Evolutionary conservation across 495 filamentous ascomycete species (phyloP), one percentile per base, ranked within the genome.

Genomic region (Rostrohypoxylon terebratum): DNA sequence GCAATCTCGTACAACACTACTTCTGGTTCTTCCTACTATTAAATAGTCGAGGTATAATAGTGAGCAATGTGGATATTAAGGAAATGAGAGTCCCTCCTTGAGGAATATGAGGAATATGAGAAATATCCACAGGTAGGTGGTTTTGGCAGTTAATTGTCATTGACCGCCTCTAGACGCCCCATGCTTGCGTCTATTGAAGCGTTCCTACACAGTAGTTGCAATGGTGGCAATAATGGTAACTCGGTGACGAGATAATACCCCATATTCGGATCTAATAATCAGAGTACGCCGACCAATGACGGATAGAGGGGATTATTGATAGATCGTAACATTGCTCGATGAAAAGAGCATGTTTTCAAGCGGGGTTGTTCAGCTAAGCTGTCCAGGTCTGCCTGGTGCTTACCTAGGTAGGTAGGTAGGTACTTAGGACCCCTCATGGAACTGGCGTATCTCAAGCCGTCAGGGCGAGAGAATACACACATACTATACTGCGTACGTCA

Each of bases 161-260:
- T 71, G 72, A 71, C 72, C 72, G 67, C 71, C 47, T 58, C 48
- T 47, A 55, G 62, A 25, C 18, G 59, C 23, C 62, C 62, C 55
- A 58, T 60, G 59, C 54, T 54, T 63, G 57, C 44, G 34, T 42
- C 38, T 72, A 58, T 63, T 67, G 59, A 59, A 64, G 48, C 8
- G n/a, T 53, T 53, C 33, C 23, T 34, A 44, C 13, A 14, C 4
- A 14, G 14, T 61, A 28, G 68, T 61, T 58, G 55, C 34, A 51
- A 36, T 53, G 28, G 31, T 36, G 50, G 54, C 42, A 53, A 57
- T 67, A 44, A 40, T 45, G 54, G 67, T 59, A 69, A 66, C 53
- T 66, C 36, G 48, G 55, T 51, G 23, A 67, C 34, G 23, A 54
- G 8, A 45, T 47, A 7, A 33, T 36, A 51, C 57, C 59, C 66